Percentiles rank a stretch among this genome's conserved stretches.
phyloP scores from a whole-genome alignment of 2,329 filamentous ascomycete species.

The Colletotrichum tabaci region DNA sequence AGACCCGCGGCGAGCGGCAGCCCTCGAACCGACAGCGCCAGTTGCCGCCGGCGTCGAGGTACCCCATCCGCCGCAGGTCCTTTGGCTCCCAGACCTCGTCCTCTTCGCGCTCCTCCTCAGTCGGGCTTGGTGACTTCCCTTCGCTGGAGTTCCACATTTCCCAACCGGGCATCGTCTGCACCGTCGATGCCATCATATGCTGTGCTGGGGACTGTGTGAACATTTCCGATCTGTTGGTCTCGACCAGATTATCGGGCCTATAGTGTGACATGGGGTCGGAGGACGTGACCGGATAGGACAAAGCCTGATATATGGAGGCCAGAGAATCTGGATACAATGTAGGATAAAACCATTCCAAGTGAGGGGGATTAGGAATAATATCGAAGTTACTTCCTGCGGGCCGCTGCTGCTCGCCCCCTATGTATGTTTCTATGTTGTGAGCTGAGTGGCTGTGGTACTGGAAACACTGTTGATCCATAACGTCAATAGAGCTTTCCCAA shows the following conservation, averaged over 20 bases:
- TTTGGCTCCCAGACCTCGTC: constrained; percentile 27
- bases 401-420: neutral
- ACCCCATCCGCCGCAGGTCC: constrained; percentile 28
- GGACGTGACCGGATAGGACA: constrained; percentile 2
- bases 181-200: too few relatives aligned
- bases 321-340: constrained; percentile 19
- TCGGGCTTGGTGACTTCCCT: neutral
- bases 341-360: constrained; percentile 20
- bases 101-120: constrained; percentile 2
- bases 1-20: constrained; percentile 14
- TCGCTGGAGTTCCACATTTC: constrained; percentile 11
- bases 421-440: neutral
- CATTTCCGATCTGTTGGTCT: constrained; percentile 1
- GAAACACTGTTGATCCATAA: constrained; percentile 9
- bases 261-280: constrained; percentile 2
- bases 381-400: neutral
- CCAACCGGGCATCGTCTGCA: neutral
- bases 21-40: constrained; percentile 27
- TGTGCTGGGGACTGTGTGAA: neutral
- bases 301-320: constrained; percentile 3
- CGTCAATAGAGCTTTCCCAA: too few relatives aligned
- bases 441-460: neutral
- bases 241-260: constrained; percentile 12
- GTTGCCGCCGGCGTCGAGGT: constrained; percentile 31
- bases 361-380: neutral